Conservation (phyloP, 1,284 basidiomycete genomes). For the Trichosporon asahii region DNA sequence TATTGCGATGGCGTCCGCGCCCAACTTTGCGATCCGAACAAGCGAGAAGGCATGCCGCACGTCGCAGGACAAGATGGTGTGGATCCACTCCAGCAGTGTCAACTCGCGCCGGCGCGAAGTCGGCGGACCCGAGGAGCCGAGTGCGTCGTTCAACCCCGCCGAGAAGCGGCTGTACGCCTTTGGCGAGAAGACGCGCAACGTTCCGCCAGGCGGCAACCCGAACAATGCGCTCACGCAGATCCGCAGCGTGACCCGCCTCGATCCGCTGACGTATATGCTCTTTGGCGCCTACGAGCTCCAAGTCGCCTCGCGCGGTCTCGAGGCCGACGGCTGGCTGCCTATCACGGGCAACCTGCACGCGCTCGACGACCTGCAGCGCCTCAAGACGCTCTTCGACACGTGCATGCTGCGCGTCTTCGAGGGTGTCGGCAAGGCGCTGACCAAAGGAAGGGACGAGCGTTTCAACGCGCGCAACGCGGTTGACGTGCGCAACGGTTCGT, state of each 20-base stretch:
- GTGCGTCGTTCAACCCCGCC: slow-evolving; percentile 50
- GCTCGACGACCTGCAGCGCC: slow-evolving; percentile 77
- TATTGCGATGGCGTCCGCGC: slow-evolving; percentile 80
- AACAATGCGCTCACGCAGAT: slow-evolving; percentile 53
- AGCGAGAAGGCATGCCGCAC: slow-evolving; percentile 73
- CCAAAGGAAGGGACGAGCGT: slow-evolving; percentile 33
- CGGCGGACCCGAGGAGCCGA: slow-evolving; percentile 53
- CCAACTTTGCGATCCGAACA: slow-evolving; percentile 88
- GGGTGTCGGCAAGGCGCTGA: slow-evolving; percentile 60
- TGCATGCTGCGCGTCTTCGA: slow-evolving; percentile 91
- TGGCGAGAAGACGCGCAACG: slow-evolving; percentile 76
- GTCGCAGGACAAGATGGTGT: slow-evolving; percentile 65
- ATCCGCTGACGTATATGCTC: slow-evolving; percentile 85
- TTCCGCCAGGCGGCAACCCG: slow-evolving; percentile 40
- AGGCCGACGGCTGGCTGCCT: slow-evolving; percentile 89
- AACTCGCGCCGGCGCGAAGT: slow-evolving; percentile 69
- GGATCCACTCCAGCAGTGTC: slow-evolving; percentile 81
- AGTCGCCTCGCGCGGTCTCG: slow-evolving; percentile 65
- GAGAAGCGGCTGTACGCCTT: slow-evolving; percentile 83
- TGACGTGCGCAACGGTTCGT: slow-evolving; percentile 22
- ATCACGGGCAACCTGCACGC: slow-evolving; percentile 72
- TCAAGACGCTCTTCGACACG: slow-evolving; percentile 76
- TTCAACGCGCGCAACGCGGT: slow-evolving; percentile 25
- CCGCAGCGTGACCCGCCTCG: slow-evolving; percentile 77
- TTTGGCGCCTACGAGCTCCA: slow-evolving; percentile 82